Conservation (phyloP, 1,284 basidiomycete genomes). For the Filobasidium uniguttulatum region DNA sequence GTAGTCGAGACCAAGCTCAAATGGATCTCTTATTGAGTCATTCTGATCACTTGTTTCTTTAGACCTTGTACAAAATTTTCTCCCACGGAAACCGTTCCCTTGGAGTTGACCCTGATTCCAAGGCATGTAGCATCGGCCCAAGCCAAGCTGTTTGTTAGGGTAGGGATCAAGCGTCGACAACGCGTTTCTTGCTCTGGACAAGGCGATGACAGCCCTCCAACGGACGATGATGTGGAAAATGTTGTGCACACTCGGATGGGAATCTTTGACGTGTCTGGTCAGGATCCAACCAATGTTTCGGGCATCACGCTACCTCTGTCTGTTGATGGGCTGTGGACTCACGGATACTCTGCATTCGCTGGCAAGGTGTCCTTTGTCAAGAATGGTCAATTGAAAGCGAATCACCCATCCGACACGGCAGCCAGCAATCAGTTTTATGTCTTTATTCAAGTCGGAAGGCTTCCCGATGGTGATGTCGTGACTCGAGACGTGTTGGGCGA, state of each 20-base stretch:
- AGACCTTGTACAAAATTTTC: slow-evolving; percentile 21
- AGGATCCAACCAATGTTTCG: not conserved
- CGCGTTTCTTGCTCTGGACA: slow-evolving; percentile 15
- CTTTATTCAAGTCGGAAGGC: slow-evolving; percentile 2
- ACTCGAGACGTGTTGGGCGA: not conserved
- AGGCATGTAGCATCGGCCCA: slow-evolving; percentile 3
- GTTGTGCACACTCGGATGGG: slow-evolving; percentile 10
- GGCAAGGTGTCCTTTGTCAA: not conserved
- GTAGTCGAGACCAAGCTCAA: not conserved
- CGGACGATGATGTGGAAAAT: slow-evolving; percentile 15
- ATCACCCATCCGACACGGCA: too few species aligned
- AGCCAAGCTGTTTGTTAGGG: slow-evolving; percentile 1
- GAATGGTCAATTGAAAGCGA: too few species aligned
- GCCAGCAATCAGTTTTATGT: not conserved
- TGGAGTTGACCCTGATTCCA: slow-evolving; percentile 21
- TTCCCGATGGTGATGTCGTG: slow-evolving; percentile 19
- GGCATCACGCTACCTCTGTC: not conserved
- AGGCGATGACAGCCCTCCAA: slow-evolving; percentile 4
- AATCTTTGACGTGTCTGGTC: slow-evolving; percentile 12
- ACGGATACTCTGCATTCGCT: not conserved
- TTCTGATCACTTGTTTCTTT: not conserved
- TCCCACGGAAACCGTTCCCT: slow-evolving; percentile 28
- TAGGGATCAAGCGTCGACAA: slow-evolving; percentile 19
- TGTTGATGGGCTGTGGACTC: not conserved
- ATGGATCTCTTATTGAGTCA: slow-evolving; percentile 18